Evolutionary conservation across 2,329 filamentous ascomycete genomes (phyloP).

Genomic region (Ophiocordyceps sinensis): DNA sequence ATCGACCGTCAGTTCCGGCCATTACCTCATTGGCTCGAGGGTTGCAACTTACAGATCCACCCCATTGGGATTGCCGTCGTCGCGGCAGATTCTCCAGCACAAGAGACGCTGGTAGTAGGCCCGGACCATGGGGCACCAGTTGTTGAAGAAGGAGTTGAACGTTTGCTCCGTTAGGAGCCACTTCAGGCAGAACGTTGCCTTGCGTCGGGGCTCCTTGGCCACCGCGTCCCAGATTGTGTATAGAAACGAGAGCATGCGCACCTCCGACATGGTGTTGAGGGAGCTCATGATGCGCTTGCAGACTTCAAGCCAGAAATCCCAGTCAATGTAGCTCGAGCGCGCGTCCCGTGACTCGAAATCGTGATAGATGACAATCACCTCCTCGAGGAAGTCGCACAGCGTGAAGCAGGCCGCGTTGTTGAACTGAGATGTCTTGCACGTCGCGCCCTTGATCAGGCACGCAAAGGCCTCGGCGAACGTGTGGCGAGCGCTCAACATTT

Average conservation of each 20-base stretch:
- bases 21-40: background rate
- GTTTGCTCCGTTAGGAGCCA: slow-evolving; percentile 63
- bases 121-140: slow-evolving; percentile 92
- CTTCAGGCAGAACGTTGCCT: slow-evolving; percentile 53
- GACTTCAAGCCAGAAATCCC: slow-evolving; percentile 75
- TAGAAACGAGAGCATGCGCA: slow-evolving; percentile 68
- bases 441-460: slow-evolving; percentile 56
- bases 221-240: slow-evolving; percentile 69
- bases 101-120: slow-evolving; percentile 84
- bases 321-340: slow-evolving; percentile 44
- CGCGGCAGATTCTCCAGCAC: slow-evolving; percentile 78
- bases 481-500: slow-evolving; percentile 34
- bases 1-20: slow-evolving; percentile 9
- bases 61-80: slow-evolving; percentile 49
- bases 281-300: slow-evolving; percentile 67
- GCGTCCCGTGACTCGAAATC: slow-evolving; percentile 27
- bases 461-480: slow-evolving; percentile 68
- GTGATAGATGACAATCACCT: slow-evolving; percentile 52
- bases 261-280: slow-evolving; percentile 80
- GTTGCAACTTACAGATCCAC: slow-evolving; percentile 48
- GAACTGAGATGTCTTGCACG: slow-evolving; percentile 63
- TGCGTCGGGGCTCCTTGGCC: slow-evolving; percentile 48
- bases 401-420: slow-evolving; percentile 77
- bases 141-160: slow-evolving; percentile 74
- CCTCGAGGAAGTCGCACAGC: slow-evolving; percentile 82